Conservation (phyloP, 352 stramenopile species). For the Phytophthora macrochlamydospora region DNA sequence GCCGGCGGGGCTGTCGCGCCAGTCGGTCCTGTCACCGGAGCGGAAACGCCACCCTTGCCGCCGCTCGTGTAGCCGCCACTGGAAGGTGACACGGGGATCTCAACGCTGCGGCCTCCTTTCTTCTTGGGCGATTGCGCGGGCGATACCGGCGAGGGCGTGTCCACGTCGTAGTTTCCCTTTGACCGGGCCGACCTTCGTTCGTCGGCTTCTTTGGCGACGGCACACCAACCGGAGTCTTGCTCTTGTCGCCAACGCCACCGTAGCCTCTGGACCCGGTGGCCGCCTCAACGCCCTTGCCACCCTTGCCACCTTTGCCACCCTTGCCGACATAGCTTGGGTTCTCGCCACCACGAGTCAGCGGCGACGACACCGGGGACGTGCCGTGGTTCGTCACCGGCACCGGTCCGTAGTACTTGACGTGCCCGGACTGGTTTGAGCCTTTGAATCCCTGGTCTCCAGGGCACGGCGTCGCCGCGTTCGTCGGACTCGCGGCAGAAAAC, state of each 20-base stretch:
- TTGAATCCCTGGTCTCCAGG: not conserved
- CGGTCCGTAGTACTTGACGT: constrained; percentile 2
- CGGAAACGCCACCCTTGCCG: constrained; percentile 4
- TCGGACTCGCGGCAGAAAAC: constrained; percentile 48
- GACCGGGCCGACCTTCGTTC: not conserved
- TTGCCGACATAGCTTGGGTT: not conserved
- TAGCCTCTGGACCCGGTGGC: not conserved
- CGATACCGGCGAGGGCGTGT: too few species aligned
- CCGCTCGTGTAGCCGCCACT: constrained; percentile 9
- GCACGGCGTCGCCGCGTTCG: constrained; percentile 13
- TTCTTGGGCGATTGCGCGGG: constrained; percentile 1
- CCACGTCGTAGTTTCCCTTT: not conserved
- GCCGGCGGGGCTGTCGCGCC: not conserved
- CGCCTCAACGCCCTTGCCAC: not conserved
- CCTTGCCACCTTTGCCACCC: not conserved
- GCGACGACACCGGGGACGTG: constrained; percentile 4
- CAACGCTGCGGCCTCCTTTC: constrained; percentile 4
- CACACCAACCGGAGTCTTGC: not conserved
- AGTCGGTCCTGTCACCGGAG: not conserved
- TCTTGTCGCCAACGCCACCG: not conserved
- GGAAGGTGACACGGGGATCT: constrained; percentile 2
- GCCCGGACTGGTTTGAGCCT: constrained; percentile 1
- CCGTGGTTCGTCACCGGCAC: constrained; percentile 5
- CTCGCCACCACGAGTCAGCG: not conserved
- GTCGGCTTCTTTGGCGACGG: not conserved